Base-by-base conservation (phyloP, 2,329 filamentous ascomycete genomes). In the Aureobasidium zeae region DNA sequence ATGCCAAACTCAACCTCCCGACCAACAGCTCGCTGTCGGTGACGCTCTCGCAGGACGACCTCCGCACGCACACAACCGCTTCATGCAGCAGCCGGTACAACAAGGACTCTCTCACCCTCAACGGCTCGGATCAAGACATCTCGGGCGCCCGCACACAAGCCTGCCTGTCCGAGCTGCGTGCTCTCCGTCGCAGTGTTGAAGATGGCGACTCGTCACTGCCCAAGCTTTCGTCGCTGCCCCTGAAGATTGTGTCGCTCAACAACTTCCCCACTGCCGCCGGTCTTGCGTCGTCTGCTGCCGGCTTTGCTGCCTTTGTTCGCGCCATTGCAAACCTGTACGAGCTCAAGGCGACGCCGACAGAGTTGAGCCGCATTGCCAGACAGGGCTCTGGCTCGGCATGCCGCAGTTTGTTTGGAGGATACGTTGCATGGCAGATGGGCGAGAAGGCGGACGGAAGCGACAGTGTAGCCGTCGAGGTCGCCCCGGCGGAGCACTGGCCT, bases 261-360 rank as follows among this genome's bases (percentile, higher is more conserved):
- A 98, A 98, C 74, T 98, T 98, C 74, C 91, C 91, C 51, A 98
- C 91, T 2, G 91, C 91, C 19, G 91, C 91, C 4, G 91, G 91
- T 5, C 79, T 98, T 20, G 76, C 76, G 29, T 73, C 70, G 52
- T 72, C 70, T 16, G 77, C 76, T n/a, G 76, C 77, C n/a, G 77
- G 77, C 17, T 78, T 81, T 53, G 77, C 77, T 25, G 76, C 77
- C 10, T 66, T 80, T 1, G 74, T 96, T 15, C 77, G 87, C 47
- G 88, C 86, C 51, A 86, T 98, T 55, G 91, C 91, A 25, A 77
- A 96, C 63, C 76, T 98, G 29, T 98, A 96, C 69, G 73, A 84
- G 61, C 78, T 98, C 5, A 81, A 83, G 4, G 76, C 86, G 48
- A 79, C 81, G 0, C 83, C 88, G 0, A 80, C 83, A 1, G 85